phyloP scores from a whole-genome alignment of 1,139 yeast species.

The Groenewaldozyma auringiensis region DNA sequence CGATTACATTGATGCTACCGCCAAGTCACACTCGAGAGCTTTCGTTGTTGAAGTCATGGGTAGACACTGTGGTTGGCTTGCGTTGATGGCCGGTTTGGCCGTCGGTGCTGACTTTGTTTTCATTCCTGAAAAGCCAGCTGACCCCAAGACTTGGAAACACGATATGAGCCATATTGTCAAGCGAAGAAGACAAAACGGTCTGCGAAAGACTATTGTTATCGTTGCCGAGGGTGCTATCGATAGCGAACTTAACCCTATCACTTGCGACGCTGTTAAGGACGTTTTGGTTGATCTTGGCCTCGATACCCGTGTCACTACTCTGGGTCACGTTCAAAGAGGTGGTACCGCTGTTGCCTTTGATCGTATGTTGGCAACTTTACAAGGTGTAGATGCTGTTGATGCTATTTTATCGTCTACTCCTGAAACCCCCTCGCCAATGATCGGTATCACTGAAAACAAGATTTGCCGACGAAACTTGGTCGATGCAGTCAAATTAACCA shows the following conservation, averaged over 20 bases:
- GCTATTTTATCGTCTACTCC: slow-evolving; percentile 87
- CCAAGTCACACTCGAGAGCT: slow-evolving; percentile 93
- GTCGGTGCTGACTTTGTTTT: slow-evolving; percentile 92
- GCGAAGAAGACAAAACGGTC: slow-evolving; percentile 79
- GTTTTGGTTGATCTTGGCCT: slow-evolving; percentile 76
- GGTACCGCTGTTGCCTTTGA: slow-evolving; percentile 96
- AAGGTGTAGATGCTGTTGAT: slow-evolving; percentile 95
- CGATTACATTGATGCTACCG: slow-evolving; percentile 95
- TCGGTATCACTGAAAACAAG: slow-evolving; percentile 81
- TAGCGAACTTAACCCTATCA: slow-evolving; percentile 69
- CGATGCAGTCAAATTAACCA: slow-evolving; percentile 81
- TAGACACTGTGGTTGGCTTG: slow-evolving; percentile 98
- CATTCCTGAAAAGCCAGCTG: slow-evolving; percentile 85
- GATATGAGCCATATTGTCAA: slow-evolving; percentile 53
- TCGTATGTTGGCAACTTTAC: slow-evolving; percentile 82
- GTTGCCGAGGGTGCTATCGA: slow-evolving; percentile 98
- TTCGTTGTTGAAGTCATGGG: slow-evolving; percentile 99
- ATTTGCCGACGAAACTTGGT: slow-evolving; percentile 75
- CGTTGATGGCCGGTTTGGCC: slow-evolving; percentile 90
- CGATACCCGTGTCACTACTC: slow-evolving; percentile 88
- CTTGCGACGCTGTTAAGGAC: slow-evolving; percentile 70
- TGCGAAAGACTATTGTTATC: slow-evolving; percentile 89
- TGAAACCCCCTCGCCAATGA: slow-evolving; percentile 90
- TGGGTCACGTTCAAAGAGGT: slow-evolving; percentile 98
- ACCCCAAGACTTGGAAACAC: slow-evolving; percentile 58